Conservation (phyloP, 495 filamentous ascomycete genomes). For the Aspergillus olivimuriae region DNA sequence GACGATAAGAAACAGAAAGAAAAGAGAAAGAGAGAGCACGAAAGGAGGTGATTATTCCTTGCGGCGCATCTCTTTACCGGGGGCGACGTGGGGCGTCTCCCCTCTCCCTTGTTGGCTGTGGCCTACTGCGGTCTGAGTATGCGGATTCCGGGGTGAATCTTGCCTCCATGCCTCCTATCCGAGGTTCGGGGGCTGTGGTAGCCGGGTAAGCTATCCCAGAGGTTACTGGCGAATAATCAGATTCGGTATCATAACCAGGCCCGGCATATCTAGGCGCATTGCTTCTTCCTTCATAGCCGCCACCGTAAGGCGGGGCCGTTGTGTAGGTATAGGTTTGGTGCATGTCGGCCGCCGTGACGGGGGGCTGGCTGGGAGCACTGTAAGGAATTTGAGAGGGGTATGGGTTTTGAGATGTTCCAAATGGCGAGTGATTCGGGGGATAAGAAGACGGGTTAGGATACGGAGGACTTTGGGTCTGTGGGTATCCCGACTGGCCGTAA, state of each 20-base stretch:
- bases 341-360: conserved; percentile 35
- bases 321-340: conserved; percentile 41
- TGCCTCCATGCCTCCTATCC: conserved; percentile 44
- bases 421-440: conserved; percentile 34
- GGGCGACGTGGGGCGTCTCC: conserved; percentile 35
- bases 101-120: conserved; percentile 37
- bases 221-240: conserved; percentile 40
- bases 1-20: too few relatives aligned
- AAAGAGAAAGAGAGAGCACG: conserved; percentile 9
- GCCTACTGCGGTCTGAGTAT: conserved; percentile 38
- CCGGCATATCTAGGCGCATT: conserved; percentile 44
- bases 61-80: conserved; percentile 19
- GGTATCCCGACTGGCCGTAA: conserved; percentile 31
- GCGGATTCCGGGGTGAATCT: conserved; percentile 40
- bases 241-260: conserved; percentile 40
- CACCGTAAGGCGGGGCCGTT: conserved; percentile 28
- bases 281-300: conserved; percentile 38
- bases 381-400: conserved; percentile 34
- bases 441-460: conserved; percentile 30
- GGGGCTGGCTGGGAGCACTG: conserved; percentile 29
- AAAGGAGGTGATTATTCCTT: not conserved
- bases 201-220: conserved; percentile 39
- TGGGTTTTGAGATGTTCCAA: conserved; percentile 29
- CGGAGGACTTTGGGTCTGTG: conserved; percentile 30
- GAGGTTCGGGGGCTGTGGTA: conserved; percentile 40